Evolutionary conservation across 129 eudicot genomes (phyloP).

Genomic region (Chrysanthemum makinoi): DNA sequence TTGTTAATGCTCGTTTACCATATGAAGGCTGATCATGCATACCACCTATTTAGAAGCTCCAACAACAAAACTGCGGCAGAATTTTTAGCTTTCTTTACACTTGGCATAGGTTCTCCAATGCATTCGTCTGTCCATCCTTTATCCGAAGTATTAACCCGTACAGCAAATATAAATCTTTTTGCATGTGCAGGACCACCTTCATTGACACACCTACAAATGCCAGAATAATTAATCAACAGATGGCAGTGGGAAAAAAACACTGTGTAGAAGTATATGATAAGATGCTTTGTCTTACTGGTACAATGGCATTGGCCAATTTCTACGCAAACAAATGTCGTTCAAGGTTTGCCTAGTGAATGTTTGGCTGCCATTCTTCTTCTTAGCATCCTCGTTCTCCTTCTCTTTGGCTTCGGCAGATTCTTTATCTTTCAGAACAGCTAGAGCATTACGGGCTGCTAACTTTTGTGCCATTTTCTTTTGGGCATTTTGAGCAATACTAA

Average conservation of each 20-base stretch:
- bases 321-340: conserved; percentile 94
- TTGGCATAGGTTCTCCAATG: conserved; percentile 96
- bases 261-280: not conserved
- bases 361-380: conserved; percentile 65
- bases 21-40: conserved; percentile 26
- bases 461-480: conserved; percentile 99
- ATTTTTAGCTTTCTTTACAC: conserved; percentile 99
- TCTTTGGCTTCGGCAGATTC: conserved; percentile 63
- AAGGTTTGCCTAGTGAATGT: conserved; percentile 94
- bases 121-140: conserved; percentile 98
- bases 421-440: conserved; percentile 68
- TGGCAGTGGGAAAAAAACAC: not conserved
- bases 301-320: conserved; percentile 99
- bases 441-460: conserved; percentile 96
- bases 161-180: conserved; percentile 79
- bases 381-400: conserved; percentile 52
- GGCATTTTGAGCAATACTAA: conserved; percentile 78
- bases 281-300: conserved; percentile 52
- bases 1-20: not conserved
- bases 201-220: conserved; percentile 62
- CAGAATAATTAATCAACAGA: not conserved
- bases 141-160: conserved; percentile 84
- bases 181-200: conserved; percentile 99
- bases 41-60: conserved; percentile 83
- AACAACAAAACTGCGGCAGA: conserved; percentile 95